Conservation (phyloP, 2,329 filamentous ascomycete genomes). For the Penicillium sp. region DNA sequence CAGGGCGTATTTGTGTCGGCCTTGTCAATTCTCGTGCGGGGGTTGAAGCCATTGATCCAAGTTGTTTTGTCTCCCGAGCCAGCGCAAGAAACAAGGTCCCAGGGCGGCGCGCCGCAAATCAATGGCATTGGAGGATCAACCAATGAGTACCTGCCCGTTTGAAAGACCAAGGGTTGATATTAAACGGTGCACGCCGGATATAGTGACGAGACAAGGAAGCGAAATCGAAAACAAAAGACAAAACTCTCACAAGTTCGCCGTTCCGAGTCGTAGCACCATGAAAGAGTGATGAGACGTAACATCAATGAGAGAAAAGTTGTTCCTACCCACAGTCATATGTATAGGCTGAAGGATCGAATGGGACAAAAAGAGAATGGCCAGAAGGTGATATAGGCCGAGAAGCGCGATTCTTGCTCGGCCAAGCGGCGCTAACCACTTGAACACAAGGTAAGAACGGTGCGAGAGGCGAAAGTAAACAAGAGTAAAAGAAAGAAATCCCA, state of each 20-base stretch:
- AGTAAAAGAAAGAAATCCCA: constrained; percentile 13
- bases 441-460: constrained; percentile 5
- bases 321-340: constrained; percentile 18
- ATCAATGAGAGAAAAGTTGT: constrained; percentile 23
- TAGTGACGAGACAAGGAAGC: constrained; percentile 14
- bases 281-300: constrained; percentile 28
- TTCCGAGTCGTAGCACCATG: constrained; percentile 34
- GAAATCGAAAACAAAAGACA: constrained; percentile 16
- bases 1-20: not conserved
- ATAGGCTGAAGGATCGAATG: constrained; percentile 18
- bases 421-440: constrained; percentile 4
- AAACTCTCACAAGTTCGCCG: constrained; percentile 28
- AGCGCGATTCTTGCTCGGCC: constrained; percentile 6
- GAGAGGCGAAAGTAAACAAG: constrained; percentile 11
- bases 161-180: constrained; percentile 15
- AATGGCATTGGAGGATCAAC: constrained; percentile 3
- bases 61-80: not conserved
- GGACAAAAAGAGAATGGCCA: constrained; percentile 12
- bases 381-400: constrained; percentile 10
- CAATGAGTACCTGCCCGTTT: constrained; percentile 3
- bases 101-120: not conserved
- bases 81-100: constrained; percentile 1
- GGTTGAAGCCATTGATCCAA: not conserved
- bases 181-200: constrained; percentile 16
- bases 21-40: not conserved